Percentiles rank a stretch among this genome's conserved stretches.
These are phyloP conservation scores for Nakaseomyces nivariensis DNA, from an alignment of 1,139 yeast genomes.

Conservation along the genomic window DNA sequence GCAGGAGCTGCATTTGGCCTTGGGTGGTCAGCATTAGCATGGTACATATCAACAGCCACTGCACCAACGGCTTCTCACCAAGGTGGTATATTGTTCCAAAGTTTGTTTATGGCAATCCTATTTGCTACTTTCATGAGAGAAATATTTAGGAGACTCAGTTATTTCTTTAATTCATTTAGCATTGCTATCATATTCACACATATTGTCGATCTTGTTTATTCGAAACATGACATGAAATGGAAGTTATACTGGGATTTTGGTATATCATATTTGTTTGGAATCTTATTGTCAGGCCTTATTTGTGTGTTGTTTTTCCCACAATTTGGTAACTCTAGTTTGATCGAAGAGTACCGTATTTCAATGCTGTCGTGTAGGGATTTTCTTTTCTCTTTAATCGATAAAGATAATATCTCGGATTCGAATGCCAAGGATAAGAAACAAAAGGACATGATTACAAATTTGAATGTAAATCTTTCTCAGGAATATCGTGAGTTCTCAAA, in stretches of 20 bases:
- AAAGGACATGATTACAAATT: constrained; percentile 27
- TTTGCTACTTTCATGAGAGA: constrained; percentile 36
- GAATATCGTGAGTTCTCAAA: constrained; percentile 37
- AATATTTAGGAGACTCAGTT: constrained; percentile 33
- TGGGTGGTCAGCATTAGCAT: constrained; percentile 37
- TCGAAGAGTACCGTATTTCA: constrained; percentile 18
- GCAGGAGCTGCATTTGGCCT: constrained; percentile 40
- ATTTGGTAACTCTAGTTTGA: constrained; percentile 30
- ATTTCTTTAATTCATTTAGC: constrained; percentile 32
- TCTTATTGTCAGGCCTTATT: constrained; percentile 31
- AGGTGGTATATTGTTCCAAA: constrained; percentile 39
- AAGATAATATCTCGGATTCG: constrained; percentile 12
- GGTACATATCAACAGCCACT: constrained; percentile 35
- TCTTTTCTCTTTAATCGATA: constrained; percentile 19
- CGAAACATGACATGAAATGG: constrained; percentile 29
- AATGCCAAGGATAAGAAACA: constrained; percentile 17
- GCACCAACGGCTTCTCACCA: constrained; percentile 34
- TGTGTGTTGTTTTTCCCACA: constrained; percentile 34
- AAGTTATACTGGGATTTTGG: constrained; percentile 34
- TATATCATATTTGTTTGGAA: constrained; percentile 38
- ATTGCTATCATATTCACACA: constrained; percentile 32
- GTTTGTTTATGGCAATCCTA: constrained; percentile 33
- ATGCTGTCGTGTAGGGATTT: constrained; percentile 20
- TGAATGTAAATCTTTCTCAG: constrained; percentile 32
- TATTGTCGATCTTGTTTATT: constrained; percentile 20